Evolutionary conservation across 1,139 yeast species (phyloP).

Genomic region (Saccharomyces hybrid): DNA sequence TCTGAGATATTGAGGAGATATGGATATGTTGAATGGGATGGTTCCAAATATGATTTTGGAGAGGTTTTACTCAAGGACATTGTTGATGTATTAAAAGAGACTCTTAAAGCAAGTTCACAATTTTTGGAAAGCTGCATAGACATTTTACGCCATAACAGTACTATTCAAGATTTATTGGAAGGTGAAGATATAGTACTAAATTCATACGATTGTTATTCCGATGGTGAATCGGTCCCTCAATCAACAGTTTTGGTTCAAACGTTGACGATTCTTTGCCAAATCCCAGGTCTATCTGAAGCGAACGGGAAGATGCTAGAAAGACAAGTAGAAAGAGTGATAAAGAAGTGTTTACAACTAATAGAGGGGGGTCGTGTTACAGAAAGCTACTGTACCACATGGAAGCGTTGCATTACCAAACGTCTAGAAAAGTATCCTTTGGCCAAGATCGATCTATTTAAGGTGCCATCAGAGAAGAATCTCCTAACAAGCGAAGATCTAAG

Average conservation of each 20-base stretch:
- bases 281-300: constrained; percentile 10
- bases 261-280: constrained; percentile 15
- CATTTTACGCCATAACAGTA: constrained; percentile 27
- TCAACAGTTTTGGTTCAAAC: constrained; percentile 46
- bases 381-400: constrained; percentile 22
- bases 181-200: constrained; percentile 47
- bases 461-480: constrained; percentile 15
- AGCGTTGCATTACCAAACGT: constrained; percentile 22
- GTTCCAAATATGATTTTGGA: constrained; percentile 74
- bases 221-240: constrained; percentile 54
- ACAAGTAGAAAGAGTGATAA: constrained; percentile 21
- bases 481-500: constrained; percentile 15
- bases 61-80: constrained; percentile 51
- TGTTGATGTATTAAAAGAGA: constrained; percentile 20
- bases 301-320: constrained; percentile 8
- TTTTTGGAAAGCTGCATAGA: constrained; percentile 30
- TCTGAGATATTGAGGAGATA: constrained; percentile 80
- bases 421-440: constrained; percentile 30
- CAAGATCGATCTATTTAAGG: constrained; percentile 23
- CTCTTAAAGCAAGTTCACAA: constrained; percentile 17
- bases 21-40: constrained; percentile 77
- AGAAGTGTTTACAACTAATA: constrained; percentile 30
- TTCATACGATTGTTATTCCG: constrained; percentile 52
- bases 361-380: constrained; percentile 28
- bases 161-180: constrained; percentile 36